These are phyloP conservation scores for Aspergillus viridinutans DNA, from an alignment of 2,329 filamentous ascomycete species.

Conservation along the genomic window DNA sequence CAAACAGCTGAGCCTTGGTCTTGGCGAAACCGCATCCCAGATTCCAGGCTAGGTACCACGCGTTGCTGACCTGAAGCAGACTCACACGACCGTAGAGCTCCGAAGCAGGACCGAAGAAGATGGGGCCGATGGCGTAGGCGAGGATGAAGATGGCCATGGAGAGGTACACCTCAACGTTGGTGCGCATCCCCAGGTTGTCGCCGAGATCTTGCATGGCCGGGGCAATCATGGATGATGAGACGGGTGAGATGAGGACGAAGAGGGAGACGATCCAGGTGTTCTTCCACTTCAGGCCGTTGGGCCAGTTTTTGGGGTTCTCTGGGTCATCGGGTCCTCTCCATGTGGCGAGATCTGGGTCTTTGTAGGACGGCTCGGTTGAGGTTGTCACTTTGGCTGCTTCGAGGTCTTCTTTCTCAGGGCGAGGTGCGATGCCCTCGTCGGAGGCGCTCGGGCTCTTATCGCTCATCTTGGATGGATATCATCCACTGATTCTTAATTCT, in stretches of 20 bases:
- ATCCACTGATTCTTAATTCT: no score
- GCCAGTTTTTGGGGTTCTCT: slow-evolving; percentile 1
- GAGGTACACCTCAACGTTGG: not conserved
- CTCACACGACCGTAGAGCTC: slow-evolving; percentile 12
- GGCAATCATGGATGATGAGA: not conserved
- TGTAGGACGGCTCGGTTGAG: not conserved
- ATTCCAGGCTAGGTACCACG: slow-evolving; percentile 14
- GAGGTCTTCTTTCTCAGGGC: not conserved
- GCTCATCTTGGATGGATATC: not conserved
- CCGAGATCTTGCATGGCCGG: not conserved
- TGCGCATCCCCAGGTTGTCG: not conserved
- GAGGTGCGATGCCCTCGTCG: not conserved
- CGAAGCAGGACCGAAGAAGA: slow-evolving; percentile 13
- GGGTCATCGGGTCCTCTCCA: not conserved
- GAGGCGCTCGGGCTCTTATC: not conserved
- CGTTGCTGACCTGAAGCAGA: slow-evolving; percentile 11
- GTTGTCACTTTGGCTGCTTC: not conserved
- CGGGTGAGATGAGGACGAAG: not conserved
- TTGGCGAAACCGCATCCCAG: slow-evolving; percentile 35
- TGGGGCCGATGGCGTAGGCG: not conserved
- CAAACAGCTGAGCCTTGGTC: slow-evolving; percentile 51
- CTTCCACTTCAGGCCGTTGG: not conserved
- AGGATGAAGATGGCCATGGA: not conserved
- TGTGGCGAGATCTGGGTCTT: not conserved
- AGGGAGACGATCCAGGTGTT: not conserved